These are phyloP conservation scores for Exophiala bonariae DNA, from an alignment of 2,329 filamentous ascomycete species.

Conservation along the genomic window DNA sequence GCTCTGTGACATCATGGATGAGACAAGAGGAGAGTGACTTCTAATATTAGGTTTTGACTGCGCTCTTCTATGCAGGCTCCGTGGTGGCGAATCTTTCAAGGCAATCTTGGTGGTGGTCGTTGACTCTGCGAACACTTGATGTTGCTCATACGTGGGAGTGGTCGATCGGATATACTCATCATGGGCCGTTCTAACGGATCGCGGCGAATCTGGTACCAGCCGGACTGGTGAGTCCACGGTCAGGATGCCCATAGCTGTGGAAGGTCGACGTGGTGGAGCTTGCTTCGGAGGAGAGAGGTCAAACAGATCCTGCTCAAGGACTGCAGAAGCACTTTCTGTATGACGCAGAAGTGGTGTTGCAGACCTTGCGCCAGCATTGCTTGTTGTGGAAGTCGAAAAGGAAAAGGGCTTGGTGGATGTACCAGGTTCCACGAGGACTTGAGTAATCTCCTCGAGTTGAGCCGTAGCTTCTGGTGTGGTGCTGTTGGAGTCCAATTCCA, in stretches of 20 bases:
- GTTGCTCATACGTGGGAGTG: constrained; percentile 1
- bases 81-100: constrained; percentile 20
- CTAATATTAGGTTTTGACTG: constrained; percentile 22
- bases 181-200: constrained; percentile 9
- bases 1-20: constrained; percentile 12
- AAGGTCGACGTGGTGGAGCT: constrained; percentile 23
- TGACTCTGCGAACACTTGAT: constrained; percentile 5
- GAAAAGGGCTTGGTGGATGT: constrained; percentile 20
- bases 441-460: constrained; percentile 28
- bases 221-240: constrained; percentile 25
- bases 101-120: constrained; percentile 22
- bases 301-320: constrained; percentile 24
- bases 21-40: constrained; percentile 19
- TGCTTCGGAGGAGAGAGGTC: constrained; percentile 27
- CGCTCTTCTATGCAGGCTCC: constrained; percentile 18
- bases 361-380: constrained; percentile 7
- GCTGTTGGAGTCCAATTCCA: constrained; percentile 17
- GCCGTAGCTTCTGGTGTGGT: constrained; percentile 24
- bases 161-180: constrained; percentile 4
- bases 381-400: constrained; percentile 27
- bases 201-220: constrained; percentile 26
- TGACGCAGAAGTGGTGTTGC: constrained; percentile 11
- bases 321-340: constrained; percentile 11
- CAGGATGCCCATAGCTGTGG: constrained; percentile 27
- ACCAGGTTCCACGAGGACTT: constrained; percentile 27